Conservation (phyloP, 2,329 filamentous ascomycete species). For the Aspergillus sp. region DNA sequence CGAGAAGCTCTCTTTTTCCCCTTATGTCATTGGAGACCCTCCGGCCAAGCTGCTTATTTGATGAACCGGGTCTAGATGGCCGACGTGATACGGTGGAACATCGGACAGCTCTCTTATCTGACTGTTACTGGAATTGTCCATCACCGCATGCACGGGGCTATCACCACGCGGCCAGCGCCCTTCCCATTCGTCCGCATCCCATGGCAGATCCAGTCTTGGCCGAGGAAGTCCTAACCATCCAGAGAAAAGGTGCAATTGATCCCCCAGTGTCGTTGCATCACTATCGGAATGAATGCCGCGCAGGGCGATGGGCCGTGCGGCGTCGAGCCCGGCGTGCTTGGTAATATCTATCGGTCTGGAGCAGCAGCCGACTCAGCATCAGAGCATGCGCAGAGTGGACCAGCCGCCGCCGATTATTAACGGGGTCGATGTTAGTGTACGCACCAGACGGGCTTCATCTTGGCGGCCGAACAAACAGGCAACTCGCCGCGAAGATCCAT, state of each 20-base stretch:
- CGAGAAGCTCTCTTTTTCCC: neutral
- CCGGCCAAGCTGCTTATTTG: neutral
- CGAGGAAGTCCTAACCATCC: neutral
- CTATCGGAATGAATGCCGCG: neutral
- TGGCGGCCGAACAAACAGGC: neutral
- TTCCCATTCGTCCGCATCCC: slow-evolving; percentile 4
- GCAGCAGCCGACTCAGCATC: neutral
- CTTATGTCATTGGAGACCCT: neutral
- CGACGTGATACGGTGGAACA: neutral
- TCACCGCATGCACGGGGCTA: neutral
- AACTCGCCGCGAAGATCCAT: neutral
- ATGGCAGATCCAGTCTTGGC: slow-evolving; percentile 14
- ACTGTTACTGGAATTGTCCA: neutral
- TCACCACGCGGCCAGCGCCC: neutral
- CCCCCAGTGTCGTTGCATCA: neutral
- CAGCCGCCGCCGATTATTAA: neutral
- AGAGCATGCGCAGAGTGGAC: neutral
- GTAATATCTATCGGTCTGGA: neutral
- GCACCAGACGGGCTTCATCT: neutral
- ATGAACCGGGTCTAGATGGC: neutral
- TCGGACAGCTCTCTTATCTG: neutral
- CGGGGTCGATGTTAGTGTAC: neutral
- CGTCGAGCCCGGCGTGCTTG: neutral
- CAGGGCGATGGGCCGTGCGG: neutral
- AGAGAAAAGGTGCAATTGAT: neutral